Evolutionary conservation across 2,329 filamentous ascomycete species (phyloP).

Genomic region (Pleomassaria siparia): DNA sequence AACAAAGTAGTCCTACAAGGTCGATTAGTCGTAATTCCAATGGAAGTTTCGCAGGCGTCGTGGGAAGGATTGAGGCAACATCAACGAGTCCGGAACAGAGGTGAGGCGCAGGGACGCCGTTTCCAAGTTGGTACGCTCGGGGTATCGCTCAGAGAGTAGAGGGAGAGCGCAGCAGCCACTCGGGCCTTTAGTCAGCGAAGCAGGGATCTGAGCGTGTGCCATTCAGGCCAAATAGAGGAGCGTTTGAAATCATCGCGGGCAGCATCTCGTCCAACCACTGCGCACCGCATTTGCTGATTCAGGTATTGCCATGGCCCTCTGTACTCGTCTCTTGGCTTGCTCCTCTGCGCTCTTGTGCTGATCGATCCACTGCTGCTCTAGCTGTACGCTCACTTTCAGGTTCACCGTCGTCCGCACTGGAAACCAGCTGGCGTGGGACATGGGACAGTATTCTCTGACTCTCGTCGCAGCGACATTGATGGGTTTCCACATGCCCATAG

Average conservation of each 20-base stretch:
- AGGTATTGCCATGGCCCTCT: not conserved
- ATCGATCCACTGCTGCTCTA: not conserved
- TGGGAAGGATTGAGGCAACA: conserved; percentile 19
- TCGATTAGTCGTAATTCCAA: conserved; percentile 63
- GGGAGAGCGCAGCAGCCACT: conserved; percentile 17
- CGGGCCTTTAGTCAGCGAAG: conserved; percentile 20
- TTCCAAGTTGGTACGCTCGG: conserved; percentile 25
- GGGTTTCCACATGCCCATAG: conserved; percentile 33
- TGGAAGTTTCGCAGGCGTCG: conserved; percentile 30
- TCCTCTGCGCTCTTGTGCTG: not conserved
- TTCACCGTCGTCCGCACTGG: not conserved
- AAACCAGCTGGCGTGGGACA: not conserved
- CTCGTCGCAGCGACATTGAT: conserved; percentile 1
- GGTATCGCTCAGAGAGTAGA: conserved; percentile 30
- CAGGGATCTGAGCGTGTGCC: conserved; percentile 4
- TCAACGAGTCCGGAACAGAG: conserved; percentile 24
- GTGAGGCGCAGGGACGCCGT: conserved; percentile 13
- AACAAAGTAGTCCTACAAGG: conserved; percentile 89
- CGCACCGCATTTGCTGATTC: not conserved
- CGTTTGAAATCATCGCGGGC: not conserved
- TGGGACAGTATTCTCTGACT: not conserved
- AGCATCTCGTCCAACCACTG: not conserved
- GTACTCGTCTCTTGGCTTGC: not conserved
- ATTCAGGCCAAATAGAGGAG: not conserved
- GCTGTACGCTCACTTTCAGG: not conserved